Percentiles rank a stretch among this genome's conserved stretches.
Evolutionary conservation across 169 alveolate genomes (phyloP).

Genomic region (Plasmodium billcollinsi): DNA sequence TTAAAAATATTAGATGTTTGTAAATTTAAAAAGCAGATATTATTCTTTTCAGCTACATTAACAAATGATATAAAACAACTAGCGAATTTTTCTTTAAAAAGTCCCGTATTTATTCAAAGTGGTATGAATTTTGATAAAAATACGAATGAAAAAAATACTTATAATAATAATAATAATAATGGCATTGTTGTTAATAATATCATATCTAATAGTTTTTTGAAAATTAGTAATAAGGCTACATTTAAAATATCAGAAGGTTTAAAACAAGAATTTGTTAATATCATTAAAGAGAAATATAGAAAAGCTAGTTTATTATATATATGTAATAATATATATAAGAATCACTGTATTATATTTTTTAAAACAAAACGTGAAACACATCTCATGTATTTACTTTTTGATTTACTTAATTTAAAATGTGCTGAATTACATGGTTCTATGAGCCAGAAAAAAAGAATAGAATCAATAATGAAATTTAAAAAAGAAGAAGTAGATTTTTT

Average conservation of each 20-base stretch:
- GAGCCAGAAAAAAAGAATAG: slow-evolving; percentile 94
- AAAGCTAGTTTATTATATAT: slow-evolving; percentile 86
- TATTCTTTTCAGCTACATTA: slow-evolving; percentile 93
- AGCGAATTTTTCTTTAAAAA: slow-evolving; percentile 86
- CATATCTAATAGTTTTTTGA: neutral
- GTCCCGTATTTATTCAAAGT: slow-evolving; percentile 87
- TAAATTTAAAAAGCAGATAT: slow-evolving; percentile 88
- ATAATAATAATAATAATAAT: slow-evolving; percentile 3
- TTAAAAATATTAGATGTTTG: slow-evolving; percentile 82
- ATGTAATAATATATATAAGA: slow-evolving; percentile 78
- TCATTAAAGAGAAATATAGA: slow-evolving; percentile 71
- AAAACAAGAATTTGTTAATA: slow-evolving; percentile 81
- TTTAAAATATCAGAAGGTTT: slow-evolving; percentile 79
- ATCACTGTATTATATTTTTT: slow-evolving; percentile 86
- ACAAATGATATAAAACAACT: slow-evolving; percentile 89
- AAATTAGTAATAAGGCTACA: slow-evolving; percentile 9
- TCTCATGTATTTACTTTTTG: slow-evolving; percentile 89
- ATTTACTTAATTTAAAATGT: slow-evolving; percentile 89
- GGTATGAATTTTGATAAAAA: slow-evolving; percentile 3
- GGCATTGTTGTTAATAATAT: slow-evolving; percentile 3
- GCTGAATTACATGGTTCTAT: slow-evolving; percentile 96
- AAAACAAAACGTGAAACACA: slow-evolving; percentile 95
- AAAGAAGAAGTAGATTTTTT: slow-evolving; percentile 90
- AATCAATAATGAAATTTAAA: slow-evolving; percentile 92
- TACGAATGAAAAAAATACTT: neutral